These are phyloP conservation scores for Malania oleifera DNA, from an alignment of 164 flowering plant genomes.

Conservation along the genomic window DNA sequence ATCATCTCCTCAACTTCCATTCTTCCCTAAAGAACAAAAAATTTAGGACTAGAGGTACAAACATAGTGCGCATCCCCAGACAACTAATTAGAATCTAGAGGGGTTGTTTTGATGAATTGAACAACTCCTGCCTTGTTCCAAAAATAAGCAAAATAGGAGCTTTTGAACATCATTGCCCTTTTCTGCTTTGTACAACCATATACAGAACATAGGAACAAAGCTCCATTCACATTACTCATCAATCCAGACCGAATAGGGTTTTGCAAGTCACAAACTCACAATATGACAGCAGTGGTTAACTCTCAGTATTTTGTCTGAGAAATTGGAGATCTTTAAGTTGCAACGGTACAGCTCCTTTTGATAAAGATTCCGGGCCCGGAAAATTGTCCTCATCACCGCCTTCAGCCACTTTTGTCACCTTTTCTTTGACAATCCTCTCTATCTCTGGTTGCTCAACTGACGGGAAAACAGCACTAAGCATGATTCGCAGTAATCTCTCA, in stretches of 20 bases:
- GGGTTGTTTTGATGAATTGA: no score
- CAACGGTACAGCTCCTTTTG: conserved; percentile 71
- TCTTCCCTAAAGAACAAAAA: no score
- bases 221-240: not conserved
- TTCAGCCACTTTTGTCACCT: conserved; percentile 51
- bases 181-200: no score
- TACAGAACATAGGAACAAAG: no score
- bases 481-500: conserved; percentile 45
- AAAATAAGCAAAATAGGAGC: no score
- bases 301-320: conserved; percentile 55
- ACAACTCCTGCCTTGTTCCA: no score
- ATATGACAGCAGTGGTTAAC: not conserved
- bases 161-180: no score
- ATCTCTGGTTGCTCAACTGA: conserved; percentile 48
- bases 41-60: no score
- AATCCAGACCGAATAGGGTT: not conserved
- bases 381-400: conserved; percentile 35
- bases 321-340: conserved; percentile 91
- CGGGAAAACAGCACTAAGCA: conserved; percentile 81
- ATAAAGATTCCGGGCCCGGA: conserved; percentile 45
- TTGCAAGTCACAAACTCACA: not conserved
- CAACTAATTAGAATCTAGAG: no score
- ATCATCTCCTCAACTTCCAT: no score
- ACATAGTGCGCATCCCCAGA: no score
- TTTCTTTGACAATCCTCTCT: conserved; percentile 50